These are phyloP conservation scores for Uncinocarpus reesii DNA, from an alignment of 2,329 filamentous ascomycete genomes.

Conservation along the genomic window DNA sequence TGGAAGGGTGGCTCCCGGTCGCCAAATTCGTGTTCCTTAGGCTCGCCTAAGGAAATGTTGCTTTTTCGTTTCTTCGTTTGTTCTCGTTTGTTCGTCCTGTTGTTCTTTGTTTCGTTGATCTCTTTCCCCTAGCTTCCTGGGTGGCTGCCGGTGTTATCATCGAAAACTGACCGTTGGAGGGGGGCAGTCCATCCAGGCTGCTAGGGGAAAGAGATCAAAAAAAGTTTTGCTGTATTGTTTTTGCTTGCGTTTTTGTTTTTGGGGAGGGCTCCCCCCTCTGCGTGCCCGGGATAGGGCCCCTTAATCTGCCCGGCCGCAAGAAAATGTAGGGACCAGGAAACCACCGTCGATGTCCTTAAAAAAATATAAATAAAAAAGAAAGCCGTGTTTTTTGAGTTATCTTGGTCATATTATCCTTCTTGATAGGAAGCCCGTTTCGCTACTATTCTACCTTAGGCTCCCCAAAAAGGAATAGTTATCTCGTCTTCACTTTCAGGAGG, in stretches of 20 bases:
- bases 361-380: not conserved
- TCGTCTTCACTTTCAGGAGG: not conserved
- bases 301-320: conserved; percentile 7
- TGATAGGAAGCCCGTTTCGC: not conserved
- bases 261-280: not conserved
- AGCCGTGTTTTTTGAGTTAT: not conserved
- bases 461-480: not conserved
- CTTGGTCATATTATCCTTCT: not conserved
- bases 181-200: not conserved
- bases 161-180: not conserved
- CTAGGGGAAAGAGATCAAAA: not conserved
- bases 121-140: not conserved
- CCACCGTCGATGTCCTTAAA: too few species aligned
- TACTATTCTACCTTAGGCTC: not conserved
- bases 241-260: not conserved
- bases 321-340: not conserved
- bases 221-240: not conserved
- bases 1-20: not conserved
- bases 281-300: not conserved
- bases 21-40: not conserved
- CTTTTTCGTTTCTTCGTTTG: not conserved
- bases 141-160: not conserved
- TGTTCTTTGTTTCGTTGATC: not conserved
- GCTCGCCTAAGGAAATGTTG: not conserved
- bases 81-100: not conserved